Evolutionary conservation across 441 rosid species (phyloP).

Genomic region (Monsonia emarginata): DNA sequence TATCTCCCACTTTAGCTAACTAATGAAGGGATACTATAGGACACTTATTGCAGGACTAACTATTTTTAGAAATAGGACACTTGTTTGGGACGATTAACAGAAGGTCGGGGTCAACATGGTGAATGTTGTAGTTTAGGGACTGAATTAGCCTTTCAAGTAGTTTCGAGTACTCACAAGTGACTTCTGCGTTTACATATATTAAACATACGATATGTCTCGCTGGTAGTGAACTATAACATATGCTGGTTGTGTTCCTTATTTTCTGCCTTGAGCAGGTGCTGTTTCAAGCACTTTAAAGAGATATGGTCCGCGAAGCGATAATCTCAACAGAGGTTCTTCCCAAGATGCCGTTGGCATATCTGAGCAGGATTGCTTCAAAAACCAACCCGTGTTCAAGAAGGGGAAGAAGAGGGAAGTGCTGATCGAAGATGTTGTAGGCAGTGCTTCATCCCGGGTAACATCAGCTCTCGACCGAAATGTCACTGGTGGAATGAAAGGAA

Average conservation of each 20-base stretch:
- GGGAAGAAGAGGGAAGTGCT: conserved; percentile 46
- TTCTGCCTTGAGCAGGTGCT: conserved; percentile 26
- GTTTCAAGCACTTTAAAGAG: conserved; percentile 19
- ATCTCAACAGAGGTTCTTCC: conserved; percentile 18
- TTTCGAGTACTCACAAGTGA: background rate
- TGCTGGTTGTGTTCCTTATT: conserved; percentile 2
- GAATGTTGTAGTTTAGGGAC: background rate
- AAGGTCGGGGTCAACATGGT: background rate
- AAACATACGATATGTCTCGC: background rate
- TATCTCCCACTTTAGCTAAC: too few species aligned
- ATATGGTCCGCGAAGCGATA: conserved; percentile 18
- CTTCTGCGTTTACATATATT: background rate
- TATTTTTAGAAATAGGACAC: too few species aligned
- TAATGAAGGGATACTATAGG: too few species aligned
- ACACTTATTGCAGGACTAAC: too few species aligned
- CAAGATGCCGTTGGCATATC: conserved; percentile 7
- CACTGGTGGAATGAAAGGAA: conserved; percentile 41
- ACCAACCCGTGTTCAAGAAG: conserved; percentile 30
- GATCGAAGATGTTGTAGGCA: conserved; percentile 41
- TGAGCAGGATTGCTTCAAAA: conserved; percentile 28
- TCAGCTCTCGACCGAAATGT: conserved; percentile 25
- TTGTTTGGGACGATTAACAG: background rate
- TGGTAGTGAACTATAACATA: background rate
- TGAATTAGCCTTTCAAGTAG: background rate
- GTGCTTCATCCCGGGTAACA: conserved; percentile 30